phyloP scores from a whole-genome alignment of 176 grass and related monocot species.

The Oryza punctata region DNA sequence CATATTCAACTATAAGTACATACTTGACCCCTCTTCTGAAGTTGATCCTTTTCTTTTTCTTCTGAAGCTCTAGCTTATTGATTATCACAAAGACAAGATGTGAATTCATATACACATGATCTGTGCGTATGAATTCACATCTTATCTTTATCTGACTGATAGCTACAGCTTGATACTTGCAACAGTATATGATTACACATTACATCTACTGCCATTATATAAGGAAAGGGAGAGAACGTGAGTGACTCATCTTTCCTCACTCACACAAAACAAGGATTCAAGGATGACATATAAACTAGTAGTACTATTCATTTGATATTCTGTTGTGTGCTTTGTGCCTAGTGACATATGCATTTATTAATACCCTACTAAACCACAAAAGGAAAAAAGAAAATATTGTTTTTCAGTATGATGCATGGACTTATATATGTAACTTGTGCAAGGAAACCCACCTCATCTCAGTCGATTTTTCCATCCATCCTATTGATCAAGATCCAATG shows the following conservation, averaged over 20 bases:
- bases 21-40: not conserved
- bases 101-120: not conserved
- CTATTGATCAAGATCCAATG: too few relatives aligned
- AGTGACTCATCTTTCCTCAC: not conserved
- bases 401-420: not conserved
- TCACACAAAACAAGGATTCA: not conserved
- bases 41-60: not conserved
- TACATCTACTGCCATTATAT: not conserved
- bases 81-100: not conserved
- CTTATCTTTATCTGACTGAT: not conserved
- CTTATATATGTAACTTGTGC: too few relatives aligned
- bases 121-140: too few relatives aligned
- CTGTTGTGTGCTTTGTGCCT: not conserved
- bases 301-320: not conserved
- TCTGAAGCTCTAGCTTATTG: not conserved
- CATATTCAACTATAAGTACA: not conserved
- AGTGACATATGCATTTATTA: not conserved
- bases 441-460: too few relatives aligned
- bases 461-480: too few relatives aligned
- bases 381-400: not conserved
- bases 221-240: not conserved
- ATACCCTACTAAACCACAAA: not conserved
- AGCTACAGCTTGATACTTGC: constrained; percentile 13
- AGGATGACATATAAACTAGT: not conserved
- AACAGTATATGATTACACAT: not conserved